Percentiles rank a stretch among this genome's conserved stretches.
Conservation (phyloP, 2,329 filamentous ascomycete genomes). For the Beauveria sp. region DNA sequence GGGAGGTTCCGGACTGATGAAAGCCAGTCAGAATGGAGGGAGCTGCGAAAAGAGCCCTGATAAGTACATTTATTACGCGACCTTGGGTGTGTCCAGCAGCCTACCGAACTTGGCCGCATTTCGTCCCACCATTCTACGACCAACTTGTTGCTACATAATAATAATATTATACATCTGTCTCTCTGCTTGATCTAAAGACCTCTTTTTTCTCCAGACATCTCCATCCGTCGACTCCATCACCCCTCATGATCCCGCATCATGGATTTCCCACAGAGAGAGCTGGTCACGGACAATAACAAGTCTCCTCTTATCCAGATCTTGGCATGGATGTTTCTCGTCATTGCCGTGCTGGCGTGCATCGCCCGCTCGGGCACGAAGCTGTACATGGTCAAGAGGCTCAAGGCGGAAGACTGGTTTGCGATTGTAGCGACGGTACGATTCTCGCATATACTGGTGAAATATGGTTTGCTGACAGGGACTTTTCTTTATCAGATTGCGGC, state of each 20-base stretch:
- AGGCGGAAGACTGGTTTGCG: constrained; percentile 19
- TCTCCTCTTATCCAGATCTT: constrained; percentile 23
- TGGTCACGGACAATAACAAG: constrained; percentile 22
- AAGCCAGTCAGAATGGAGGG: not conserved
- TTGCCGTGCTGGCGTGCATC: constrained; percentile 19
- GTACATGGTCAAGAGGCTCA: constrained; percentile 22
- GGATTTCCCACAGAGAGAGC: constrained; percentile 2
- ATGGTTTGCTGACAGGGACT: no score
- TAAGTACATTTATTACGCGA: no score
- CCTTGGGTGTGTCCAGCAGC: no score
- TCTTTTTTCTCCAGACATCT: not conserved
- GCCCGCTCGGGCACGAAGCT: constrained; percentile 22
- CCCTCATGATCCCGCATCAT: not conserved
- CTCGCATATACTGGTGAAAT: not conserved
- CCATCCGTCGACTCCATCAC: not conserved
- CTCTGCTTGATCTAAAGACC: not conserved
- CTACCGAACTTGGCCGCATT: not conserved
- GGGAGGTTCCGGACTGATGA: not conserved
- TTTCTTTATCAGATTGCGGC: not conserved
- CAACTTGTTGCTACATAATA: not conserved
- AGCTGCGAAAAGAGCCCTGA: not conserved
- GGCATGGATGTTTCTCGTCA: constrained; percentile 22
- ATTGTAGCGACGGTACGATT: constrained; percentile 19
- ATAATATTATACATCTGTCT: not conserved
- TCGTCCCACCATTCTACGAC: not conserved